Conservation (phyloP, 2,329 filamentous ascomycete genomes). For the Trichoderma sp. region DNA sequence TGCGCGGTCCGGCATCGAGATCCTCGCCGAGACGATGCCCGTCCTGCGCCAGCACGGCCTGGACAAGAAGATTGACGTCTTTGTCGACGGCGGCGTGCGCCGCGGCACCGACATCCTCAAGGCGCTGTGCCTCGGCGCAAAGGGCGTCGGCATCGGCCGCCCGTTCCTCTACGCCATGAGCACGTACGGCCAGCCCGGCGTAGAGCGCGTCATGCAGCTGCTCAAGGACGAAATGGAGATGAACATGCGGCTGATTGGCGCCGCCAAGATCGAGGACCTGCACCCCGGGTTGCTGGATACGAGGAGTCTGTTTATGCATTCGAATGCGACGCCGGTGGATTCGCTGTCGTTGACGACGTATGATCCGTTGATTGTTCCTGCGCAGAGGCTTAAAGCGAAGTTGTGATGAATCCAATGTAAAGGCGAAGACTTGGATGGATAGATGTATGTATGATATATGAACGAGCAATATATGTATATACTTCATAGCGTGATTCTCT, state of each 20-base stretch:
- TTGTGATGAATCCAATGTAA: constrained; percentile 42
- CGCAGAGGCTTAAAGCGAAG: constrained; percentile 58
- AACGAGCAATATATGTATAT: constrained; percentile 10
- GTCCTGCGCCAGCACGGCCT: constrained; percentile 74
- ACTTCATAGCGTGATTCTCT: neutral
- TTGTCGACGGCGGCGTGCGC: constrained; percentile 86
- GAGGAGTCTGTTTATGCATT: constrained; percentile 64
- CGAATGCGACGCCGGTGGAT: constrained; percentile 54
- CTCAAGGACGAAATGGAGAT: constrained; percentile 98
- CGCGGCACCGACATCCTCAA: constrained; percentile 95
- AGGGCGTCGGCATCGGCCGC: constrained; percentile 88
- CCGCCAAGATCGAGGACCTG: constrained; percentile 72
- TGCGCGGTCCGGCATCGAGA: constrained; percentile 83
- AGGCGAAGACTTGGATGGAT: neutral
- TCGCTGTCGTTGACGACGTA: constrained; percentile 55
- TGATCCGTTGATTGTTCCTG: constrained; percentile 56
- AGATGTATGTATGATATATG: constrained; percentile 15
- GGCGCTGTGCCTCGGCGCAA: constrained; percentile 88
- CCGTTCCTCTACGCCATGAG: constrained; percentile 98
- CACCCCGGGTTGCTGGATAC: constrained; percentile 81
- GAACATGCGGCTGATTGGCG: constrained; percentile 95
- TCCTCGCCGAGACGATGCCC: constrained; percentile 92
- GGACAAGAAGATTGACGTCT: constrained; percentile 81
- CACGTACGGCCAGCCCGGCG: constrained; percentile 83
- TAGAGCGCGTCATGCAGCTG: constrained; percentile 89